A percentile compares a stretch with the other conserved stretches of the same genome.
Conservation (phyloP, 768 basidiomycete genomes). For the Tylopilus plumbeoviolaceoides region DNA sequence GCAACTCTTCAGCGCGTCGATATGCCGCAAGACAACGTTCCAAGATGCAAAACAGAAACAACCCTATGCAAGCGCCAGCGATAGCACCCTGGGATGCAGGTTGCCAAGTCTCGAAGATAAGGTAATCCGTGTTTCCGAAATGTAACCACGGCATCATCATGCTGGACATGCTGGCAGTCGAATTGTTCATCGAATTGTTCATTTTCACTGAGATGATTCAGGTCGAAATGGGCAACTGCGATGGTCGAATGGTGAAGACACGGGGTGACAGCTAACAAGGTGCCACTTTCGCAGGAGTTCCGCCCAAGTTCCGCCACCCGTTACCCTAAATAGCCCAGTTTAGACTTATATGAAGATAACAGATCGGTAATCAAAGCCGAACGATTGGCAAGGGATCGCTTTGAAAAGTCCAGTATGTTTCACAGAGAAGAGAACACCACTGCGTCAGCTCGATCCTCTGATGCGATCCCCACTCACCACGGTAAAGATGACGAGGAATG, state of each 20-base stretch:
- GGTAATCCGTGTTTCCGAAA: constrained; percentile 59
- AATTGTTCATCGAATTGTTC: constrained; percentile 3
- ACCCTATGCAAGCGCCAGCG: constrained; percentile 68
- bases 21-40: constrained; percentile 67
- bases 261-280: neutral
- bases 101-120: constrained; percentile 70
- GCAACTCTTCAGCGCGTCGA: constrained; percentile 46
- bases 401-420: neutral
- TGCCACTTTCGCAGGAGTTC: neutral
- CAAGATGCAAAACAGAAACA: constrained; percentile 62
- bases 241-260: neutral
- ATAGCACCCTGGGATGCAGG: constrained; percentile 69
- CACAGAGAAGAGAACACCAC: neutral
- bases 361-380: neutral
- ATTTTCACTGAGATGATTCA: neutral
- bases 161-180: constrained; percentile 11
- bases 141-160: constrained; percentile 68
- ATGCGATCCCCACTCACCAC: neutral
- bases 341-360: neutral
- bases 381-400: neutral
- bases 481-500: neutral
- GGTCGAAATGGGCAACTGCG: neutral
- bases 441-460: neutral
- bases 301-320: too few relatives aligned
- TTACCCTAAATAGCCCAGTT: too few relatives aligned